Percentiles rank a stretch among this genome's conserved stretches.
phyloP scores from a whole-genome alignment of 495 filamentous ascomycete species.

The Penicillium daleae region DNA sequence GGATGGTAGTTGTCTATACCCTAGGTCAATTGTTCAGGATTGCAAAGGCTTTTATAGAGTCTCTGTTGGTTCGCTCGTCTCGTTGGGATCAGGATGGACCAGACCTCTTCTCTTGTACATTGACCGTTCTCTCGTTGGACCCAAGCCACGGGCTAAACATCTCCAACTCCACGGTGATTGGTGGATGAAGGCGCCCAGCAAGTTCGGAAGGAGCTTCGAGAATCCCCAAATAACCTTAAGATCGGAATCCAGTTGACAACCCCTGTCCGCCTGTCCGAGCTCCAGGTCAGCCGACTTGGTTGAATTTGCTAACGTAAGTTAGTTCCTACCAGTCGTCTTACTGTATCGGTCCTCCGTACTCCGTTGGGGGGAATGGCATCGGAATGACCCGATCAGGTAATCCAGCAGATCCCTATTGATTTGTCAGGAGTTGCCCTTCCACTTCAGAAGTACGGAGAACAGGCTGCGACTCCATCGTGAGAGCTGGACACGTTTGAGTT shows the following conservation, averaged over 20 bases:
- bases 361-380: background rate
- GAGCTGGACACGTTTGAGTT: conserved; percentile 4
- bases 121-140: background rate
- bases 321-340: too few species aligned
- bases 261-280: conserved; percentile 17
- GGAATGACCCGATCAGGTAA: conserved; percentile 30
- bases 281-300: conserved; percentile 29
- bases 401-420: conserved; percentile 15
- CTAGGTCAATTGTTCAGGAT: background rate
- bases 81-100: background rate
- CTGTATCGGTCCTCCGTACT: background rate
- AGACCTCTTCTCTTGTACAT: background rate
- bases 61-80: background rate
- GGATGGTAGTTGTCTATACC: background rate
- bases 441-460: background rate
- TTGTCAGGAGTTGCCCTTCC: conserved; percentile 5
- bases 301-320: conserved; percentile 15
- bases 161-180: conserved; percentile 16
- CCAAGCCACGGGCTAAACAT: background rate
- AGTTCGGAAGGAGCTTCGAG: conserved; percentile 24
- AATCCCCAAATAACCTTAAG: conserved; percentile 27
- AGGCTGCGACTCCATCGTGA: conserved; percentile 2
- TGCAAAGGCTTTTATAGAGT: background rate
- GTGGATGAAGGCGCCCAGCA: conserved; percentile 4
- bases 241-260: background rate